These are phyloP conservation scores for Erysimum pusillum DNA, from an alignment of 441 rosid genomes.

Conservation along the genomic window DNA sequence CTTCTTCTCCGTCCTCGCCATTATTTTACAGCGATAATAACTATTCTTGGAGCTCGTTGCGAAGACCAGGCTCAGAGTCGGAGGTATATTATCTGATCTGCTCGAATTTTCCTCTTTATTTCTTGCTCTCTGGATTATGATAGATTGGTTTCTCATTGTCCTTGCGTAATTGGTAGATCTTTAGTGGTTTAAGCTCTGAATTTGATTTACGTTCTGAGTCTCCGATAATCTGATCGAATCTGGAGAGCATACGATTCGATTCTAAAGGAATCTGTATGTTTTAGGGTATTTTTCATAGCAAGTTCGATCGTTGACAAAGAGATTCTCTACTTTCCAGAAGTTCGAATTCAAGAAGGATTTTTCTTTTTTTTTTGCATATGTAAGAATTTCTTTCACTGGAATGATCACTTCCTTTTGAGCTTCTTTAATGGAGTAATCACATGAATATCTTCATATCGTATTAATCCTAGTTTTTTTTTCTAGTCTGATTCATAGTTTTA, in stretches of 20 bases:
- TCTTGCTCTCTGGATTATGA: neutral
- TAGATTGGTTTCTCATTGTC: constrained; percentile 1
- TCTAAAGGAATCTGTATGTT: neutral
- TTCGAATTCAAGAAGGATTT: neutral
- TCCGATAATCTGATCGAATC: constrained; percentile 32
- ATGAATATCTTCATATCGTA: neutral
- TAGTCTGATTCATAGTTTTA: neutral
- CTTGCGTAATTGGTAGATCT: constrained; percentile 34
- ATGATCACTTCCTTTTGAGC: neutral
- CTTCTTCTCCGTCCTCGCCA: neutral
- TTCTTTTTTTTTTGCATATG: neutral
- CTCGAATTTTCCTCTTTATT: neutral
- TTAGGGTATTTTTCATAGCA: neutral
- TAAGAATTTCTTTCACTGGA: constrained; percentile 6
- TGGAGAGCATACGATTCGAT: constrained; percentile 2
- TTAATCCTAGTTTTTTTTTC: neutral
- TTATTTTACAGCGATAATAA: constrained; percentile 21
- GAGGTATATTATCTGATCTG: constrained; percentile 44
- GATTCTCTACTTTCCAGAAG: constrained; percentile 17
- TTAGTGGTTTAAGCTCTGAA: constrained; percentile 16
- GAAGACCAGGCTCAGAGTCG: constrained; percentile 38
- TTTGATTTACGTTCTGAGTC: constrained; percentile 21
- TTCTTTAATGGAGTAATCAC: neutral
- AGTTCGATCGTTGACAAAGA: constrained; percentile 17
- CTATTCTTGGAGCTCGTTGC: constrained; percentile 20